phyloP scores from a whole-genome alignment of 2,329 filamentous ascomycete genomes.

The Juglanconis oblonga region DNA sequence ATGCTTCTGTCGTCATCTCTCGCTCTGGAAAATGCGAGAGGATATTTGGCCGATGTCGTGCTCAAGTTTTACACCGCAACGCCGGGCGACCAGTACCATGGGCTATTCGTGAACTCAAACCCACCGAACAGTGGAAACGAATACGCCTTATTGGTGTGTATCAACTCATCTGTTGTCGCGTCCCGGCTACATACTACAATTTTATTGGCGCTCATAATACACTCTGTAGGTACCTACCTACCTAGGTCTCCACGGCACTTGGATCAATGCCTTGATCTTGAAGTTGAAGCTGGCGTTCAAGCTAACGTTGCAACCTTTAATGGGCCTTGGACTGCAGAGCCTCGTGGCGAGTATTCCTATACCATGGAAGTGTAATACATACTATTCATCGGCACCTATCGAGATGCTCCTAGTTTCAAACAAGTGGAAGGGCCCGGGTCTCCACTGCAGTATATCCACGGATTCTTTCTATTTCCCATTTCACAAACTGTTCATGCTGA shows the following conservation, averaged over 20 bases:
- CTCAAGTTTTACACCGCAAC: constrained; percentile 4
- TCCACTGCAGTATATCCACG: too few relatives aligned
- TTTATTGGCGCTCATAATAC: constrained; percentile 17
- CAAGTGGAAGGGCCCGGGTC: too few relatives aligned
- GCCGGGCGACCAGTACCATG: constrained; percentile 24
- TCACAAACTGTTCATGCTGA: too few relatives aligned
- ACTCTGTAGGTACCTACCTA: too few relatives aligned
- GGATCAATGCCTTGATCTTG: constrained; percentile 17
- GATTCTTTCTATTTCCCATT: too few relatives aligned
- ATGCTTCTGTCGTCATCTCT: constrained; percentile 17
- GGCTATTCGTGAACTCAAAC: constrained; percentile 17
- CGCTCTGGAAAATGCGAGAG: constrained; percentile 22
- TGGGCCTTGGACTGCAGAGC: too few relatives aligned
- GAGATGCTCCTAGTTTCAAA: too few relatives aligned
- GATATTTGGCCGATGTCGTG: constrained; percentile 18
- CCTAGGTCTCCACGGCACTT: constrained; percentile 15
- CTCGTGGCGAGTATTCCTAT: too few relatives aligned
- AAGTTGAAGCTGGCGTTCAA: too few relatives aligned
- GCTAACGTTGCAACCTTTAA: too few relatives aligned
- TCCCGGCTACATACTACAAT: constrained; percentile 26
- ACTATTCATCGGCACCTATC: too few relatives aligned
- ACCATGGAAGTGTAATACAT: too few relatives aligned
- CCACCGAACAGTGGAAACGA: constrained; percentile 18
- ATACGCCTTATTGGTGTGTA: constrained; percentile 13
- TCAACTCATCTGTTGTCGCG: constrained; percentile 20